Evolutionary conservation across 208 protist genomes (phyloP), one percentile per base, ranked within the genome.

Genomic region (Acanthamoeba sp.): DNA sequence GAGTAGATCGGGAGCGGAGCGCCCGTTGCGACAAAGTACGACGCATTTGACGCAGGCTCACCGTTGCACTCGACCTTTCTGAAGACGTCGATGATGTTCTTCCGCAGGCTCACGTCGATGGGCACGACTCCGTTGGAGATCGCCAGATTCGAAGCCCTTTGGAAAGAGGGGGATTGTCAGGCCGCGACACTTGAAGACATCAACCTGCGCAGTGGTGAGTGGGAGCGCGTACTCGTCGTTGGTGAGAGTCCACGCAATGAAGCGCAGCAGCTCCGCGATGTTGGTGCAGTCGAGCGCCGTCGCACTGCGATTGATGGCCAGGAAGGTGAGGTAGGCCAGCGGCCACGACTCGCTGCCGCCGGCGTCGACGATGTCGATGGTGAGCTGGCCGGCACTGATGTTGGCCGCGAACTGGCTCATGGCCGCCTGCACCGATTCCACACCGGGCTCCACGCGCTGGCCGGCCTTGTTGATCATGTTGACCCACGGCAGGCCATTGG

Each of bases 401-500:
- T 57, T 42, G 55, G 5, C n/a, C 29, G n/a, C 20, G 85, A 76
- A 91, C 2, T 91, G 14, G n/a, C 10, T 57, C 76, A 85, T 85
- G 40, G 76, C 76, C 32, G 76, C 38, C 12, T 59, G 76, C 45
- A 85, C n/a, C 29, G 76, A 59, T 3, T 57, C 14, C 45, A 57
- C 76, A 5, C 14, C 27, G 48, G 48, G 76, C n/a, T 29, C n/a
- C 20, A 85, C 76, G 22, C 3, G 3, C 5, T 45, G 12, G 34
- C 85, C 34, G 0, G 85, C 85, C 42, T 36, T 52, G 76, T 85
- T 85, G 76, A 85, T 38, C 76, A 85, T 52, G 76, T 85, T 85
- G 27, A 57, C 45, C 48, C 45, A 85, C 27, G 20, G 5, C 45
- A 50, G 24, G 18, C 16, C 10, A n/a, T 18, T 34, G 16, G 27